These are phyloP conservation scores for Omphalotus olearius DNA, from an alignment of 1,284 basidiomycete species.

Conservation along the genomic window DNA sequence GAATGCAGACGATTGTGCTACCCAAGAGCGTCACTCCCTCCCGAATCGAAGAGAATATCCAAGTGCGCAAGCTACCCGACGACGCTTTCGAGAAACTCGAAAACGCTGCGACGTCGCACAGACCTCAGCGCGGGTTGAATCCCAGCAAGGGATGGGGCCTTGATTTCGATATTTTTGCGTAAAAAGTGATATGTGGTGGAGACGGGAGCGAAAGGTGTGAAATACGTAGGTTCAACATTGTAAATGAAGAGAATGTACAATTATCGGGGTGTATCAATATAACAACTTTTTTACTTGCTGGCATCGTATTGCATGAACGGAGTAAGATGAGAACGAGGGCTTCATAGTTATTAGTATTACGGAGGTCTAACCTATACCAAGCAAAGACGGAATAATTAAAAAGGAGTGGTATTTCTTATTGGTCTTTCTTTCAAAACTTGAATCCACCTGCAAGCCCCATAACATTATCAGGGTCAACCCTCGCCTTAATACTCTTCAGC, in stretches of 20 bases:
- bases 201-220: too few relatives aligned
- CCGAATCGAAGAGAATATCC: constrained; percentile 70
- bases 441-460: constrained; percentile 60
- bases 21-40: constrained; percentile 77
- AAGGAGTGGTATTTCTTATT: too few relatives aligned
- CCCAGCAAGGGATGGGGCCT: constrained; percentile 62
- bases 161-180: constrained; percentile 57
- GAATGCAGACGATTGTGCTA: constrained; percentile 57
- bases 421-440: constrained; percentile 17
- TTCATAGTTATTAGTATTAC: too few relatives aligned
- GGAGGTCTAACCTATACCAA: too few relatives aligned
- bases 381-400: too few relatives aligned
- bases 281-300: too few relatives aligned
- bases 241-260: too few relatives aligned
- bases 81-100: constrained; percentile 59
- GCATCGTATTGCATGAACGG: too few relatives aligned
- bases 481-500: constrained; percentile 34
- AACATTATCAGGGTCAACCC: constrained; percentile 44
- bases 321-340: too few relatives aligned
- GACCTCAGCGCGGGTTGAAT: constrained; percentile 51
- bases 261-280: too few relatives aligned
- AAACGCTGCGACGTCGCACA: constrained; percentile 50
- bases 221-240: too few relatives aligned
- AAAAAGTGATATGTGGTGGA: neutral
- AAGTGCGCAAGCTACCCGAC: constrained; percentile 50